Percentiles rank a stretch among this genome's conserved stretches.
phyloP scores from a whole-genome alignment of 441 rosid species.

The Codiaeum variegatum region DNA sequence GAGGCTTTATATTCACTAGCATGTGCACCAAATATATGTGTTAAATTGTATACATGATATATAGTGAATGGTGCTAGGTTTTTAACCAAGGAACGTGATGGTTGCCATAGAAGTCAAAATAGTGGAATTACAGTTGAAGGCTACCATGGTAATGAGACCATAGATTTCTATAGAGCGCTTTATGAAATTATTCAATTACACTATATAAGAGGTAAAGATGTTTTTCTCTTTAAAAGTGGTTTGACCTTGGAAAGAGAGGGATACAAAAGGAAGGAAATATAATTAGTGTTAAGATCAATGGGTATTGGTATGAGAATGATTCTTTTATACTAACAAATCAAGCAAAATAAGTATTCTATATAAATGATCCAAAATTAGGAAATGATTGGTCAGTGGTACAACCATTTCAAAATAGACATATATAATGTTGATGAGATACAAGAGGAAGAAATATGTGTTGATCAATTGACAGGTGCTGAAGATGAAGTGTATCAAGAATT shows the following conservation, averaged over 20 bases:
- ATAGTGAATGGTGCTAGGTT: background rate
- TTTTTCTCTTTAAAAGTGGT: background rate
- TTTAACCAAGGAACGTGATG: background rate
- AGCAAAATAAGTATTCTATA: background rate
- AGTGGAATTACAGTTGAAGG: slow-evolving; percentile 3
- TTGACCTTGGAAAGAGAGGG: background rate
- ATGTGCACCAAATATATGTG: too few species aligned
- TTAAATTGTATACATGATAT: background rate
- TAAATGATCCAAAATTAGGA: background rate
- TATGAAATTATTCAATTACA: background rate
- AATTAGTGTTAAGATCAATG: background rate
- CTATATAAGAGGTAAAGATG: background rate
- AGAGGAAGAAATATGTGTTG: background rate
- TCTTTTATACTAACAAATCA: background rate
- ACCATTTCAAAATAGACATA: background rate
- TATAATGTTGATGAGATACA: background rate
- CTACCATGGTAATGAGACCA: background rate
- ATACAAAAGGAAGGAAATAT: background rate
- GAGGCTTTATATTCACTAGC: background rate
- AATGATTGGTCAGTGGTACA: background rate
- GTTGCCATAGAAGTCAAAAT: background rate
- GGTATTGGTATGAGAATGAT: background rate
- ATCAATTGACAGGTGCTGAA: background rate
- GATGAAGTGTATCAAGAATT: background rate
- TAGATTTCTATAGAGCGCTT: background rate